These are phyloP conservation scores for Cladophialophora carrionii DNA, from an alignment of 2,329 filamentous ascomycete species.

Conservation along the genomic window DNA sequence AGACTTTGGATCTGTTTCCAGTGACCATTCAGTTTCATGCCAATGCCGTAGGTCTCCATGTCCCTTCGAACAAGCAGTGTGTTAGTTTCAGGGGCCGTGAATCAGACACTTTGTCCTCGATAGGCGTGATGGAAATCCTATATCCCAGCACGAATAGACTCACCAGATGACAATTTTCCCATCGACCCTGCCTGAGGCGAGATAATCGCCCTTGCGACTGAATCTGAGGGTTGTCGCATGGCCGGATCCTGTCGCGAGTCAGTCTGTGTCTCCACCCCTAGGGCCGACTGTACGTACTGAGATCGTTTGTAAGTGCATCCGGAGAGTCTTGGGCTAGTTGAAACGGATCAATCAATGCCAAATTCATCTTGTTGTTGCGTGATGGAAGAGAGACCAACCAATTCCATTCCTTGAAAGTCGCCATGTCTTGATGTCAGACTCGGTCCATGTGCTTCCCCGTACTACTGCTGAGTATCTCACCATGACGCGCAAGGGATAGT, in stretches of 20 bases:
- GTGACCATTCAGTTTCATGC: constrained; percentile 89
- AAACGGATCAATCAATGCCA: constrained; percentile 72
- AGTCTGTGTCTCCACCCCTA: not conserved
- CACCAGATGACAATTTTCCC: constrained; percentile 83
- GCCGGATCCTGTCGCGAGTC: constrained; percentile 55
- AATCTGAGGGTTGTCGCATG: constrained; percentile 75
- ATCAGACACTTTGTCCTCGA: not conserved
- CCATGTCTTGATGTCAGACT: constrained; percentile 5
- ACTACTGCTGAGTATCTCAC: not conserved
- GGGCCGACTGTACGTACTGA: constrained; percentile 59
- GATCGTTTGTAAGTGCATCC: constrained; percentile 82
- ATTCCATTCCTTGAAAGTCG: constrained; percentile 13
- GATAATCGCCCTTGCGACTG: constrained; percentile 90
- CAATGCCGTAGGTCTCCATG: constrained; percentile 94
- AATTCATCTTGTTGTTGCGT: constrained; percentile 60
- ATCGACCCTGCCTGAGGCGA: constrained; percentile 89
- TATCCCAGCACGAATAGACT: not conserved
- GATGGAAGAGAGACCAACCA: constrained; percentile 2
- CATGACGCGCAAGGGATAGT: not conserved
- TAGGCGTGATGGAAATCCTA: not conserved
- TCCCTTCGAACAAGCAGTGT: constrained; percentile 55
- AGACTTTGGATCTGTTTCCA: constrained; percentile 91
- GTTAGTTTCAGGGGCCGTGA: not conserved
- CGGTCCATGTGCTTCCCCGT: not conserved
- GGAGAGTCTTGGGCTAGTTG: constrained; percentile 81